phyloP scores from a whole-genome alignment of 1,284 basidiomycete genomes.

The Ganoderma boninense region DNA sequence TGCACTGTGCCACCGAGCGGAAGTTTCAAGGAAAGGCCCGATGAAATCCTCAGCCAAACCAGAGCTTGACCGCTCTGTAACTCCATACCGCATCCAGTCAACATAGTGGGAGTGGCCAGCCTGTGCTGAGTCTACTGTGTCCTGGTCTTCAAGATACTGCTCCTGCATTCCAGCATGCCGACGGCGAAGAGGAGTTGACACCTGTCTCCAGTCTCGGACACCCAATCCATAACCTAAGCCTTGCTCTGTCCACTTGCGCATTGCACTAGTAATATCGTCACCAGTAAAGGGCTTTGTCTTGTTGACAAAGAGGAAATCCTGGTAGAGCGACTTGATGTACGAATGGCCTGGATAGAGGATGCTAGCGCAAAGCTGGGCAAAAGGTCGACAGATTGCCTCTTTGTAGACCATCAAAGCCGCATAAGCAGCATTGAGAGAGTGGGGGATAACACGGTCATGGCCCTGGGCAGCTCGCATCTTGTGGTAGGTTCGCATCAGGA shows the following conservation, averaged over 20 bases:
- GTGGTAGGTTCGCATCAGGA: conserved; percentile 17
- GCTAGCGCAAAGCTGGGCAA: conserved; percentile 18
- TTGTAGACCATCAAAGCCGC: conserved; percentile 15
- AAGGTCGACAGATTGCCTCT: conserved; percentile 15
- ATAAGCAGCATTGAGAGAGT: conserved; percentile 19
- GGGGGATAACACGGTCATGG: conserved; percentile 17
- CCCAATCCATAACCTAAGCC: conserved; percentile 8
- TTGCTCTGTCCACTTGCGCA: conserved; percentile 11
- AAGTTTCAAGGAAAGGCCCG: conserved; percentile 5
- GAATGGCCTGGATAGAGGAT: conserved; percentile 11
- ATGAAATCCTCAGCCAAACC: conserved; percentile 12
- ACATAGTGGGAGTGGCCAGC: conserved; percentile 19
- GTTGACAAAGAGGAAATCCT: conserved; percentile 19
- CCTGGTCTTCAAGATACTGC: conserved; percentile 13
- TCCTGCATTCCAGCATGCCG: conserved; percentile 18
- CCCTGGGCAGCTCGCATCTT: conserved; percentile 16
- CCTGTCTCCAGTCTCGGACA: conserved; percentile 19
- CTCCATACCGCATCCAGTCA: conserved; percentile 9
- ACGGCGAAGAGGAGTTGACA: conserved; percentile 14
- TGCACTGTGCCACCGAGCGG: background rate
- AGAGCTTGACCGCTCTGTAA: conserved; percentile 3
- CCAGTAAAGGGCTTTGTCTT: conserved; percentile 14
- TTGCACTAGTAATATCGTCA: conserved; percentile 10
- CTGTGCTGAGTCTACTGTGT: conserved; percentile 15
- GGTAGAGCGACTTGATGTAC: conserved; percentile 10